Evolutionary conservation across 208 protist species (phyloP), one percentile per base, ranked within the genome.

Genomic region (Trypanosoma melophagium): DNA sequence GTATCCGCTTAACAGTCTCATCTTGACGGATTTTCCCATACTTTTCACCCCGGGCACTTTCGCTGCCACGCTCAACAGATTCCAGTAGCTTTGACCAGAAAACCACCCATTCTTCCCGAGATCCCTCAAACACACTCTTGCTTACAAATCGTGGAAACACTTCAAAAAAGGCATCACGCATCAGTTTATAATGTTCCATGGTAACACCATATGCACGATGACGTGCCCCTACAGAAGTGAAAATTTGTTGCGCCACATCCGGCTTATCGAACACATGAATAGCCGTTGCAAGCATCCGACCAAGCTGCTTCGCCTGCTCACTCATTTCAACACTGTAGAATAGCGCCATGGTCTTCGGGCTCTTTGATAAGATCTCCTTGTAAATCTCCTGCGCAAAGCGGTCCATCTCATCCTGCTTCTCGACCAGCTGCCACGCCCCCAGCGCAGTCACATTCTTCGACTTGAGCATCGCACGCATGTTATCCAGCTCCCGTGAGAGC

Each of bases 71-170:
- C 66, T 80, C 61, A 19, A 91, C 65, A 28, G 86, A 60, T 14
- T 88, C 75, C 10, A 89, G 61, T 12, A 90, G 47, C 0, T 71
- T 66, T 22, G 62, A 68, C 87, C 84, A 93, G 52, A 89, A 88
- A 38, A 79, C 73, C n/a, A 76, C 28, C 84, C 87, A 93, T 58
- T 90, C 82, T 22, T 83, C 77, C 62, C 83, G 65, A 4, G 74
- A 72, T 0, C 71, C 67, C 9, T 70, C 69, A 51, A 86, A 93
- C 10, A 89, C 80, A 45, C 79, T 72, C 4, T 74, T 42, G 12
- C 84, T 84, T 44, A 93, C 79, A 59, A 87, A 90, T 44, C 80
- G 81, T 5, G 87, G 84, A 35, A 93, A 90, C 5, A 86, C 80
- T 58, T 75, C 81, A 57, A 93, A 88, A 55, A 93, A 91, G 10